phyloP scores from a whole-genome alignment of 257 asterid species.

The Solanum pennellii region DNA sequence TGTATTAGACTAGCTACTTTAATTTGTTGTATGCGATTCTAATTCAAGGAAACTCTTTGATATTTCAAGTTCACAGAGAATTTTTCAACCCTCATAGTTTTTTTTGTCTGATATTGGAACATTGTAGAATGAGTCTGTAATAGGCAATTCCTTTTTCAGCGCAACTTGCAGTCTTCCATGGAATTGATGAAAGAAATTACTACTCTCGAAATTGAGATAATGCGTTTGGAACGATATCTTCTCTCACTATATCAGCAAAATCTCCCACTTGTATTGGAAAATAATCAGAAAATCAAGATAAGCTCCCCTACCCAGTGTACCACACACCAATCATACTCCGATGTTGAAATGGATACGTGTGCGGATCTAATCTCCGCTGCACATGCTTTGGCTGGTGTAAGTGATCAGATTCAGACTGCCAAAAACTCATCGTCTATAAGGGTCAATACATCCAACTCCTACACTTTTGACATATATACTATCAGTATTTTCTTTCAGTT shows the following conservation, averaged over 20 bases:
- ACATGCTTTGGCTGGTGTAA: constrained; percentile 29
- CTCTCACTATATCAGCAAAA: constrained; percentile 65
- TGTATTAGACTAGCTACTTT: neutral
- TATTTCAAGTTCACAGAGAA: too few relatives aligned
- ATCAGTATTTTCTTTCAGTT: neutral
- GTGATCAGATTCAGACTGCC: constrained; percentile 18
- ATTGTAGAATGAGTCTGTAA: neutral
- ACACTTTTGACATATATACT: neutral
- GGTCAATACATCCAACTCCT: constrained; percentile 23
- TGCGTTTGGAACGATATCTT: constrained; percentile 55
- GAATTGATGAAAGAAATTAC: constrained; percentile 69
- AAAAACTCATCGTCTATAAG: constrained; percentile 35
- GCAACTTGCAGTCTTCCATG: constrained; percentile 40
- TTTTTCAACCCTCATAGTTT: too few relatives aligned
- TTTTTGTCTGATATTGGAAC: neutral
- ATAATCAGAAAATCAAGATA: constrained; percentile 8
- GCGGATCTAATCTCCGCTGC: constrained; percentile 25
- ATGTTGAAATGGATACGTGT: neutral
- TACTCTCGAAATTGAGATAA: constrained; percentile 58
- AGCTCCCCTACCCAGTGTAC: constrained; percentile 13
- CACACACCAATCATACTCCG: constrained; percentile 11
- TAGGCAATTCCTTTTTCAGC: neutral
- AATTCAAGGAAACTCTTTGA: neutral
- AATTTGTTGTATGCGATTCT: neutral
- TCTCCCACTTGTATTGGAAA: constrained; percentile 21